These are phyloP conservation scores for Phytophthora agathidicida DNA, from an alignment of 352 stramenopile species.

Conservation along the genomic window DNA sequence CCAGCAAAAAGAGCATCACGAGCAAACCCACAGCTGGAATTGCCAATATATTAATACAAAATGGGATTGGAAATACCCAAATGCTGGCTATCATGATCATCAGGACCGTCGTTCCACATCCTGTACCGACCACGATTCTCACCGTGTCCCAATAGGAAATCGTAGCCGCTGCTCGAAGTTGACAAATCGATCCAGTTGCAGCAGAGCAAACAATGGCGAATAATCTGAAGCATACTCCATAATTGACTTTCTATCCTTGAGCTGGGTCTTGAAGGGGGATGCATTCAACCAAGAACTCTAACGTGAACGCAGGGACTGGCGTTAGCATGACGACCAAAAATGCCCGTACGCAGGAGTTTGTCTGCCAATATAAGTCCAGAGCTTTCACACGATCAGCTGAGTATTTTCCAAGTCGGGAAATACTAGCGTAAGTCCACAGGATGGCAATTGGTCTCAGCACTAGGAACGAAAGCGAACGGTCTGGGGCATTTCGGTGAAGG, in stretches of 20 bases:
- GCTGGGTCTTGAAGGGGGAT: slow-evolving; percentile 23
- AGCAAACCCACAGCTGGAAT: neutral
- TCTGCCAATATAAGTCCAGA: slow-evolving; percentile 10
- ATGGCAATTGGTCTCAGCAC: neutral
- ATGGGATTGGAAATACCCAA: slow-evolving; percentile 19
- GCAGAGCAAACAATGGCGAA: slow-evolving; percentile 3
- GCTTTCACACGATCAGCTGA: slow-evolving; percentile 4
- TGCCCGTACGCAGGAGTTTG: slow-evolving; percentile 1
- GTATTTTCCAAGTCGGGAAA: slow-evolving; percentile 16
- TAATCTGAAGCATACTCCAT: slow-evolving; percentile 1
- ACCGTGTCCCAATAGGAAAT: slow-evolving; percentile 2
- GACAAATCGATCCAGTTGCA: slow-evolving; percentile 3
- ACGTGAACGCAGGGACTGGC: slow-evolving; percentile 10
- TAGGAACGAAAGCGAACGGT: neutral
- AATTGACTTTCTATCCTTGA: slow-evolving; percentile 11
- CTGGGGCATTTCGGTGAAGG: too few species aligned
- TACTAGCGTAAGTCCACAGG: neutral
- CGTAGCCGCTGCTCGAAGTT: slow-evolving; percentile 7
- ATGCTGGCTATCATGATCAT: slow-evolving; percentile 1
- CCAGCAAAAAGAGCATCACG: slow-evolving; percentile 1
- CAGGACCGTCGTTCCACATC: neutral
- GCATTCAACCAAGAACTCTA: slow-evolving; percentile 16
- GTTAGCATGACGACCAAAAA: slow-evolving; percentile 8
- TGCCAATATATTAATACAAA: slow-evolving; percentile 10
- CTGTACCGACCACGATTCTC: neutral